Evolutionary conservation across 805 yeast genomes (phyloP).

Genomic region (Candida morakotiae): DNA sequence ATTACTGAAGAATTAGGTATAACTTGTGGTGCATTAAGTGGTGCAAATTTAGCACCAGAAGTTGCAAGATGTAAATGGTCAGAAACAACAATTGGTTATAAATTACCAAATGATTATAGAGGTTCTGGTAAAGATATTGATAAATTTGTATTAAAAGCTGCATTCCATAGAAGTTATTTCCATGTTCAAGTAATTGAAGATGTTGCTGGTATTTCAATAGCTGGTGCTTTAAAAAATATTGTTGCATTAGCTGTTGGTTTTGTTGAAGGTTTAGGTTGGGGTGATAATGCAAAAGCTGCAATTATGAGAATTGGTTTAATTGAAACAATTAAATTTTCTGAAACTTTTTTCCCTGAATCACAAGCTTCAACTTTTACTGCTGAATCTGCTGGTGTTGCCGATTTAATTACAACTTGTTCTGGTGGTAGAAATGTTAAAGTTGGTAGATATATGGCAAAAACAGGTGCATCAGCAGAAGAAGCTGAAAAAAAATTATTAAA

Average conservation of each 20-base stretch:
- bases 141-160: conserved; percentile 34
- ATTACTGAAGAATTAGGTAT: conserved; percentile 42
- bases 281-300: conserved; percentile 47
- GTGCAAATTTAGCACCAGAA: conserved; percentile 46
- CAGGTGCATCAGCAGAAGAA: conserved; percentile 36
- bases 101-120: conserved; percentile 32
- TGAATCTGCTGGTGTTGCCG: conserved; percentile 47
- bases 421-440: conserved; percentile 48
- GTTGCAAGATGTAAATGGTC: conserved; percentile 46
- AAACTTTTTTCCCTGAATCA: conserved; percentile 52
- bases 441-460: conserved; percentile 42
- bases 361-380: conserved; percentile 36
- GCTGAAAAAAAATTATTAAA: conserved; percentile 43
- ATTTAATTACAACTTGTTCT: conserved; percentile 44
- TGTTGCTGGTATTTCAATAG: conserved; percentile 43
- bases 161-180: conserved; percentile 45
- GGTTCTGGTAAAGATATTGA: conserved; percentile 42
- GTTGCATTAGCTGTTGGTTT: conserved; percentile 45
- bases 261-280: conserved; percentile 47
- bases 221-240: conserved; percentile 45
- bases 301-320: conserved; percentile 43
- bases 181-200: conserved; percentile 43
- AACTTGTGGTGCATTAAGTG: conserved; percentile 43
- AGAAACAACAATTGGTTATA: conserved; percentile 44
- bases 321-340: conserved; percentile 43